These are phyloP conservation scores for Yamadazyma laniorum DNA, from an alignment of 805 yeast genomes.

Conservation along the genomic window DNA sequence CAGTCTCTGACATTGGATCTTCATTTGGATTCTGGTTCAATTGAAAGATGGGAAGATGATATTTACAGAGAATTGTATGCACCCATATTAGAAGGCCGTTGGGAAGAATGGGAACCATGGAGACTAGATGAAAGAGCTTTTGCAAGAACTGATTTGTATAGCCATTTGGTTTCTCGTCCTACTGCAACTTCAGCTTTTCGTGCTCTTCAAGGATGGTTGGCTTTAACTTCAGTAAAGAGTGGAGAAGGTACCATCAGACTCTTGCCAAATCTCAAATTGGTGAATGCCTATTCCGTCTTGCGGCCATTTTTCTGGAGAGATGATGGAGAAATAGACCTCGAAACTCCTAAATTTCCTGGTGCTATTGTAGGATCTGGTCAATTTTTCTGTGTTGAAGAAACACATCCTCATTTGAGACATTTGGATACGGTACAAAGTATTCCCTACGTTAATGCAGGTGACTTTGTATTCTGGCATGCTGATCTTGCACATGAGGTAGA, in stretches of 20 bases:
- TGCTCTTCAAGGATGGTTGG: slow-evolving; percentile 46
- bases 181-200: slow-evolving; percentile 25
- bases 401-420: slow-evolving; percentile 37
- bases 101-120: slow-evolving; percentile 43
- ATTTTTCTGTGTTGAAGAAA: slow-evolving; percentile 25
- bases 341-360: slow-evolving; percentile 37
- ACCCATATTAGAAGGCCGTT: slow-evolving; percentile 33
- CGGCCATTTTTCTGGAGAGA: slow-evolving; percentile 37
- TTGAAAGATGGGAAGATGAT: slow-evolving; percentile 45
- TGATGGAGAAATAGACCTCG: slow-evolving; percentile 28
- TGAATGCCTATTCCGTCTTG: slow-evolving; percentile 38
- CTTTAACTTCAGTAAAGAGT: slow-evolving; percentile 32
- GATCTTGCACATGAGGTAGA: slow-evolving; percentile 44
- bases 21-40: slow-evolving; percentile 43
- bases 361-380: slow-evolving; percentile 34
- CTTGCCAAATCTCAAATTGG: slow-evolving; percentile 34
- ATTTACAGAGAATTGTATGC: slow-evolving; percentile 32
- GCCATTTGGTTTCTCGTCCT: slow-evolving; percentile 12
- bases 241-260: slow-evolving; percentile 41
- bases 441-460: slow-evolving; percentile 43
- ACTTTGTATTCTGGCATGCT: slow-evolving; percentile 44
- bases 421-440: slow-evolving; percentile 28
- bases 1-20: slow-evolving; percentile 31
- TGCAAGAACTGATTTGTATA: slow-evolving; percentile 31
- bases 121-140: slow-evolving; percentile 29